Base-by-base conservation (phyloP, 1,139 yeast species). In the Scheffersomyces illinoinensis region DNA sequence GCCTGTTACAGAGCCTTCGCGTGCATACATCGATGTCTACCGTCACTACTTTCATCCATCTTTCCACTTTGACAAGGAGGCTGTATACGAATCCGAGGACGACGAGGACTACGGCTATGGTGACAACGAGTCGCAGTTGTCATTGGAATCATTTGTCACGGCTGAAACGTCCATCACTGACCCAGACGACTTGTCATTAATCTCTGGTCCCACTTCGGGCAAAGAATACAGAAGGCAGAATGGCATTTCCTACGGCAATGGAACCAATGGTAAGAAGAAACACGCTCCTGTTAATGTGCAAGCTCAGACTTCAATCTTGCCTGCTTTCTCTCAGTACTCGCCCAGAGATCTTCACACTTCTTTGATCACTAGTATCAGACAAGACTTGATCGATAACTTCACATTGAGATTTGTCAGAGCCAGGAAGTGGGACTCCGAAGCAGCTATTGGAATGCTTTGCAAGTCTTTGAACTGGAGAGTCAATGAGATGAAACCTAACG, bases 401-500 rank as follows among this genome's bases (percentile, higher is more conserved):
- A 39, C 76, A 4, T 73, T 78, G 61, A 71, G 77, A 58, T 81
- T 75, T 54, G 67, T 79, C 46, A 71, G 84, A 59, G 85, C 85
- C 47, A 78, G 85, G 66, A 79, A 79, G 63, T 77, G 76, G 70
- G 71, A 76, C 52, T 62, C 74, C 23, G 73, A 73, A 33, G 71
- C 73, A 56, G 74, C 77, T 1, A 54, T 79, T 50, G 66, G 61
- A 3, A 80, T 81, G 84, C 61, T 76, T 47, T 51, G 68, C 48
- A 76, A 76, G 59, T 76, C 82, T 5, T 67, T 78, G 57, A 67
- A 76, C 56, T 81, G 85, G 85, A 73, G 83, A 64, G 55, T 58
- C 21, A 68, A 71, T 48, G 73, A 69, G 24, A 70, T 69, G 59
- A 70, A 69, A 1, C 74, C 74, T 14, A 73, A 73, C 58, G 70